phyloP scores from a whole-genome alignment of 768 basidiomycete species.

The Cytidiella melzeri region DNA sequence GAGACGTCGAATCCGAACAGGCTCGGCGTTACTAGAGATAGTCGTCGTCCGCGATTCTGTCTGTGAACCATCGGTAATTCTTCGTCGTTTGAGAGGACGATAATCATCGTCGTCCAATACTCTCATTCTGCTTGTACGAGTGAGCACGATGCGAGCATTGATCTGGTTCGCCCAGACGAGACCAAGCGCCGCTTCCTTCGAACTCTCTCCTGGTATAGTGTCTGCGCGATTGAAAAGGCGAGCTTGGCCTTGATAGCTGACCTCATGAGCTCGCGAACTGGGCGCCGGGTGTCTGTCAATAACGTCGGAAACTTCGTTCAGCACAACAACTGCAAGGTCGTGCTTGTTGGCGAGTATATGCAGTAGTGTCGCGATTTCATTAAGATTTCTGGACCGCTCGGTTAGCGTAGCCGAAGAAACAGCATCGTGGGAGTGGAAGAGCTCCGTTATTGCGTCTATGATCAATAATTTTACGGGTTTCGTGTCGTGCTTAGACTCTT shows the following conservation, averaged over 20 bases:
- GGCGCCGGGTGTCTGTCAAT: slow-evolving; percentile 35
- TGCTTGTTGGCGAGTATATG: slow-evolving; percentile 63
- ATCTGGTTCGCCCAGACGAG: slow-evolving; percentile 93
- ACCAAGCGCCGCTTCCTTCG: slow-evolving; percentile 80
- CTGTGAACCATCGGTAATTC: slow-evolving; percentile 14
- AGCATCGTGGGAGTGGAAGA: slow-evolving; percentile 65
- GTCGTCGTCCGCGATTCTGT: neutral
- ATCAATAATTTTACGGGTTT: slow-evolving; percentile 74
- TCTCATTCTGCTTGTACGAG: slow-evolving; percentile 64
- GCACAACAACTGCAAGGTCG: slow-evolving; percentile 67
- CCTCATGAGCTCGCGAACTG: slow-evolving; percentile 20
- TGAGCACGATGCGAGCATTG: slow-evolving; percentile 79
- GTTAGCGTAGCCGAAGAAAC: slow-evolving; percentile 57
- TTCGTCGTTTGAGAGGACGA: slow-evolving; percentile 24
- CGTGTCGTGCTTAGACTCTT: slow-evolving; percentile 22
- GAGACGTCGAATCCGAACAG: slow-evolving; percentile 60
- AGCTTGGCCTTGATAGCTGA: slow-evolving; percentile 67
- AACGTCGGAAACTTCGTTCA: slow-evolving; percentile 89
- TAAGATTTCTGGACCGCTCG: slow-evolving; percentile 67
- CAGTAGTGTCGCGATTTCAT: slow-evolving; percentile 59
- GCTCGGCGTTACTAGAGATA: slow-evolving; percentile 23
- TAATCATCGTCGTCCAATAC: slow-evolving; percentile 36
- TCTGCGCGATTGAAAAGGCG: slow-evolving; percentile 70
- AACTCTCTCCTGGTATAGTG: slow-evolving; percentile 47
- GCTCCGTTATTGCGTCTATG: slow-evolving; percentile 83